Evolutionary conservation across 495 filamentous ascomycete genomes (phyloP), one percentile per base, ranked within the genome.

Genomic region (Penicillium psychrofluorescens): DNA sequence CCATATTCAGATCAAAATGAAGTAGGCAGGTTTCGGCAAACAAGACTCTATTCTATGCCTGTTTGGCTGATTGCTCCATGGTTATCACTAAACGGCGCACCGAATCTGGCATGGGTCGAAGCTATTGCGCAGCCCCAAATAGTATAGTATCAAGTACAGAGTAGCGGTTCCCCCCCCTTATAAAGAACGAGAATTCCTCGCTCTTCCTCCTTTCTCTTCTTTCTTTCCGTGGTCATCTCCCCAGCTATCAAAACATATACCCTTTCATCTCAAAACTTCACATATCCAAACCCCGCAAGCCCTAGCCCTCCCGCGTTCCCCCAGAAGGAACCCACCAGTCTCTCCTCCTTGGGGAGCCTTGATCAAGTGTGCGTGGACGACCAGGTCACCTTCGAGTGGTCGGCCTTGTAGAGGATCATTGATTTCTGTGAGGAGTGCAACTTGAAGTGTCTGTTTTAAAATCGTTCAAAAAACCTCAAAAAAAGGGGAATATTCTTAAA

Each of bases 341-440:
- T 3, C 32, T 34, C 7, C 10, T 34, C 32, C 32, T 12, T 34
- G 9, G 6, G 6, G 32, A 12, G 32, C 32, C 32, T 34, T 12
- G 29, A 10, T 12, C 48, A 35, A 51, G 48, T 14, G 48, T 39
- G 48, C 39, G 38, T 11, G 32, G 35, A 35, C 43, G 16, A 29
- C 43, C 35, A 45, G 29, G 38, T 28, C 40, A 15, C 27, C 38
- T 46, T 45, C 38, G 38, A 40, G 38, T 46, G 38, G 43, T 43
- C 34, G 48, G 48, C 45, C 48, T 51, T 51, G 45, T 37, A 42
- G 39, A 43, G 48, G 38, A 35, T 36, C 40, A 43, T 34, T 12
- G 13, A 12, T 30, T 30, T 42, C 48, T 46, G 39, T 38, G 42
- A 43, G 39, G 27, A 36, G 29, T 12, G 16, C 40, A 29, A 22